Base-by-base conservation (phyloP, 2,329 filamentous ascomycete species). In the Phoma sp. region DNA sequence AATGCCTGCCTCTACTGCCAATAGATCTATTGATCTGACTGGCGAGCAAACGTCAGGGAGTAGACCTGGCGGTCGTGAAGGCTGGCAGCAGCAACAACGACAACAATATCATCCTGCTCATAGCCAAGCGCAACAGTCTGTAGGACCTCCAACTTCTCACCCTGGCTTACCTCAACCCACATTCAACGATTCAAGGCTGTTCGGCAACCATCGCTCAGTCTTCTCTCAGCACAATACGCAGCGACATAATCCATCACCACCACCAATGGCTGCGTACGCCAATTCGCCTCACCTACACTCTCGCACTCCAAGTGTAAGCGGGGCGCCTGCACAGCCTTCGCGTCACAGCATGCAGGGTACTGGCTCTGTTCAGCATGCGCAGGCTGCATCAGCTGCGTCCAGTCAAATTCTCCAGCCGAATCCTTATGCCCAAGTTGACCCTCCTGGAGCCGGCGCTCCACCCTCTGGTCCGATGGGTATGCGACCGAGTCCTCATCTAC, bases 381-480 rank as follows among this genome's bases (percentile, higher is more conserved):
- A 67, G 39, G 43, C 57, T 45, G 32, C 62, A 33, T 43, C 65
- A 21, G 58, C 60, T 15, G 57, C 64, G 24, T 60, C 62, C 17
- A 61, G 63, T 19, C 70, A 73, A 49, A 71, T 74, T 8, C 52
- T 75, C 21, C 71, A 74, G 39, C 71, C 73, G 17, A 75, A 75
- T 51, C 73, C 73, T 9, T 75, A 75, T 51, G 68, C 69, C 15
- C 71, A 73, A 47, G 70, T 75, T 2, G 72, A 75, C 49, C 72
- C 71, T n/a, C 63, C 70, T 29, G 67, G 70, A 7, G 61, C 52
- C 36, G 56, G 58, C 32, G 62, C 62, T 19, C 69, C 71, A 44
- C 52, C 67, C n/a, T 53, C 68, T 22, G 73, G 65, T 12, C 65
- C 72, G 25, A 65, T 69, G 55, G 73, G 71, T 13, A 74, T 74